These are phyloP conservation scores for Pseudopyrenochaeta lycopersici DNA, from an alignment of 2,329 filamentous ascomycete genomes.

Conservation along the genomic window DNA sequence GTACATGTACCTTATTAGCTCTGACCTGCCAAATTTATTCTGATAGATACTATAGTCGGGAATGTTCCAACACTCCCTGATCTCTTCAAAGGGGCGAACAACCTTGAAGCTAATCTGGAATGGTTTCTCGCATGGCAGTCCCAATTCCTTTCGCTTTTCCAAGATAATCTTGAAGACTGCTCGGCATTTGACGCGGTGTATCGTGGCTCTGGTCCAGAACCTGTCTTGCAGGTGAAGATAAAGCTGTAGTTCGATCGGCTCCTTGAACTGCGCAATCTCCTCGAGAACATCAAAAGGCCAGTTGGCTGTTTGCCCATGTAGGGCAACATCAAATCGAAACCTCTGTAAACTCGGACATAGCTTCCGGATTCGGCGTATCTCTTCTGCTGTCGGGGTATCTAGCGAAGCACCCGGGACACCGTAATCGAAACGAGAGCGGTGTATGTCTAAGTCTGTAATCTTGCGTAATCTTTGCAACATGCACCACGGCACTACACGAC, in stretches of 20 bases:
- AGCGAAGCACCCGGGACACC: not conserved
- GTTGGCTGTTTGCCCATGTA: not conserved
- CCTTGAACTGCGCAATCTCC: slow-evolving; percentile 3
- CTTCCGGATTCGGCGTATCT: slow-evolving; percentile 1
- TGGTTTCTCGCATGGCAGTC: not conserved
- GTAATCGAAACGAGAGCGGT: not conserved
- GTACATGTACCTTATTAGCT: not conserved
- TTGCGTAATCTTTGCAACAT: not conserved
- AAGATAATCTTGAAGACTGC: slow-evolving; percentile 1
- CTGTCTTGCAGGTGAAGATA: not conserved
- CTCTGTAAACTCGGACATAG: not conserved
- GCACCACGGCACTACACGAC: not conserved
- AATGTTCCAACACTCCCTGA: not conserved
- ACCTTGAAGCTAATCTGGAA: not conserved
- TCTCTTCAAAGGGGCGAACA: not conserved
- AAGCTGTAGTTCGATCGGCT: not conserved
- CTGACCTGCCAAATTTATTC: not conserved
- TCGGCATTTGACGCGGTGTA: not conserved
- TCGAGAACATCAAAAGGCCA: not conserved
- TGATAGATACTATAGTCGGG: not conserved
- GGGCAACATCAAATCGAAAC: not conserved
- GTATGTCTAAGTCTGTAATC: not conserved
- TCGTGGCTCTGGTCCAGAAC: not conserved
- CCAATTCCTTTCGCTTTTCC: not conserved
- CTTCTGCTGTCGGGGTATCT: not conserved